Conservation (phyloP, 805 yeast species). For the Millerozyma miso region DNA sequence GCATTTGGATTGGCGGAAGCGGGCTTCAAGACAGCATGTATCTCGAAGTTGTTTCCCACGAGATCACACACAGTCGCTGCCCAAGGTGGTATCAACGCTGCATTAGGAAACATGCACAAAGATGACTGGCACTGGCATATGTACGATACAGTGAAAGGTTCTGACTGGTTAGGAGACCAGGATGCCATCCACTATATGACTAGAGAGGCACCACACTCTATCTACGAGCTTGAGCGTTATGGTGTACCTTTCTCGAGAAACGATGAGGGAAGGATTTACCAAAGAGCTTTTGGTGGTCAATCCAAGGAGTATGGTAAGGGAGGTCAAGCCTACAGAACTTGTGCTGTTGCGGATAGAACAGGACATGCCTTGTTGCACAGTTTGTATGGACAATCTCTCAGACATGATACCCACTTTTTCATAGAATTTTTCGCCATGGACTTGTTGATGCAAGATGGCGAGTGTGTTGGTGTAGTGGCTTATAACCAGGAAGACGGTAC, state of each 20-base stretch:
- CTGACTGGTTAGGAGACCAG: conserved; percentile 99
- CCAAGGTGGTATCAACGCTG: conserved; percentile 99
- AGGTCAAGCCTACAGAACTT: conserved; percentile 98
- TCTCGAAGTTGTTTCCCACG: conserved; percentile 94
- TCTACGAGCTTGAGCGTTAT: conserved; percentile 94
- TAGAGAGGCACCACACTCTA: conserved; percentile 92
- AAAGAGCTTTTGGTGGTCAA: conserved; percentile 99
- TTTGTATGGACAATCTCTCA: conserved; percentile 90
- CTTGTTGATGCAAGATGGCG: conserved; percentile 90
- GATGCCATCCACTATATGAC: conserved; percentile 99
- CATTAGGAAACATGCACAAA: conserved; percentile 95
- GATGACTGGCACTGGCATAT: conserved; percentile 99
- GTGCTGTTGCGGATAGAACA: conserved; percentile 99
- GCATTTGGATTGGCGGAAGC: conserved; percentile 97
- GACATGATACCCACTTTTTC: conserved; percentile 97
- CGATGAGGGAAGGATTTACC: conserved; percentile 94
- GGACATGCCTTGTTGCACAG: conserved; percentile 97
- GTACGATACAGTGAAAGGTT: conserved; percentile 99
- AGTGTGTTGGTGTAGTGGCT: conserved; percentile 94
- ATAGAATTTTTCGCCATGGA: conserved; percentile 97
- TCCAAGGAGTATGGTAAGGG: conserved; percentile 93
- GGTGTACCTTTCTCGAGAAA: conserved; percentile 99
- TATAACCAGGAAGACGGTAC: conserved; percentile 99
- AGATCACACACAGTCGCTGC: conserved; percentile 99
- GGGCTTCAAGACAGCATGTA: conserved; percentile 96